A percentile compares a stretch with the other conserved stretches of the same genome.
Evolutionary conservation across 2,329 filamentous ascomycete species (phyloP).

Genomic region (Pyrenophora teres): DNA sequence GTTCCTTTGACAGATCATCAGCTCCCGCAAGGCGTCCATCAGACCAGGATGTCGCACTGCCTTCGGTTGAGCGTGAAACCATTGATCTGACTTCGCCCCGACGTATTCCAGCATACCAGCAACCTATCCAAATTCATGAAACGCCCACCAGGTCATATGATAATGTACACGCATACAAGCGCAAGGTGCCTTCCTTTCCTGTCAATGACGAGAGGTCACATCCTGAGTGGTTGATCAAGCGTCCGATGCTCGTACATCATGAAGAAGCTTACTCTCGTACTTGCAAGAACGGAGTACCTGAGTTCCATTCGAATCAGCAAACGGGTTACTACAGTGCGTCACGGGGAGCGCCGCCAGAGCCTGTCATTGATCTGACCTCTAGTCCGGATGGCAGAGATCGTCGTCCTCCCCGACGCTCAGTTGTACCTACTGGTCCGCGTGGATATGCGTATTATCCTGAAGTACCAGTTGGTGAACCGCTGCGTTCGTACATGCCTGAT

Average conservation of each 20-base stretch:
- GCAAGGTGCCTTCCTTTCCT: conserved; percentile 20
- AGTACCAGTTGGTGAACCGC: conserved; percentile 6
- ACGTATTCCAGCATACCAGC: conserved; percentile 10
- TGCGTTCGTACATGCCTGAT: conserved; percentile 19
- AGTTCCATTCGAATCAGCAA: conserved; percentile 7
- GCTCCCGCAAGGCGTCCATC: conserved; percentile 27
- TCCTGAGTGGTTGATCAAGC: conserved; percentile 15
- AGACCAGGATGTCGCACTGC: conserved; percentile 41
- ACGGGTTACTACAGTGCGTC: conserved; percentile 16
- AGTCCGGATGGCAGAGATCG: conserved; percentile 23
- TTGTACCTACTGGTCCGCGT: conserved; percentile 11
- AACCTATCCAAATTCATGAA: conserved; percentile 10
- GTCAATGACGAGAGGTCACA: conserved; percentile 12
- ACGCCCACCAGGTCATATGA: conserved; percentile 8
- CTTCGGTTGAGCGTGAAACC: conserved; percentile 42
- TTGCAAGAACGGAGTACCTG: conserved; percentile 2
- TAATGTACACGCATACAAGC: conserved; percentile 22
- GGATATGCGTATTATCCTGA: conserved; percentile 26
- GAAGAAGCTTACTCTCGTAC: conserved; percentile 10
- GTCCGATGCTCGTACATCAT: conserved; percentile 19
- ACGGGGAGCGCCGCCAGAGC: conserved; percentile 16
- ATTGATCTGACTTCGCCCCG: conserved; percentile 25
- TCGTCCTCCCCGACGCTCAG: conserved; percentile 7
- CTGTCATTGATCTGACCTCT: conserved; percentile 34
- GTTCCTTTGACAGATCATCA: conserved; percentile 19